Evolutionary conservation across 2,329 filamentous ascomycete species (phyloP), one percentile per base, ranked within the genome.

Genomic region (Scolecobasidium constrictum): DNA sequence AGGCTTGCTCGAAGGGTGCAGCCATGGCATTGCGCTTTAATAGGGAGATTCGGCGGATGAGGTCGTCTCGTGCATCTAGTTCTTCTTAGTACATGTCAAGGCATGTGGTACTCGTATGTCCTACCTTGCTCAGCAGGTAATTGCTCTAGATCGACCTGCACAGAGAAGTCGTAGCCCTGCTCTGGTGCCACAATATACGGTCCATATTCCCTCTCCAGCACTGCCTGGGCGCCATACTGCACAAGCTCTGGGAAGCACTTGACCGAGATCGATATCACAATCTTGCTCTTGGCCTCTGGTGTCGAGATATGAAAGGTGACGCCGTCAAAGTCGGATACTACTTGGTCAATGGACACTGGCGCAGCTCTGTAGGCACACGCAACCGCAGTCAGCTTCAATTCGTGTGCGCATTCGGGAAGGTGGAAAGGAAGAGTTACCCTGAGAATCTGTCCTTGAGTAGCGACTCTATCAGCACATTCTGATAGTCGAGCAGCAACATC

Each of bases 21-120:
- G 92, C 93, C 92, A 98, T 96, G 52, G 86, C 87, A 63, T 99
- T 96, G 57, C 93, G 87, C 73, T 96, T 98, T 55, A 99, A 67
- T 50, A 98, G 72, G 47, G 88, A 85, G 56, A 96, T 81, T 58
- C 88, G 83, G 63, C 78, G 78, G 53, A 95, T 79, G 48, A 99
- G 71, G 48, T 87, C 88, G 56, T 94, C 86, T 52, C 81, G 80
- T 50, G 78, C 84, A 63, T 95, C 90, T 82, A 49, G 33, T n/a
- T n/a, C n/a, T n/a, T n/a, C n/a, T n/a, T n/a, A n/a, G n/a, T n/a
- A n/a, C n/a, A n/a, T n/a, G n/a, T n/a, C n/a, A n/a, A n/a, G n/a
- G n/a, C n/a, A n/a, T n/a, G n/a, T n/a, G n/a, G n/a, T n/a, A n/a
- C 33, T 33, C 11, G 7, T 37, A 5, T 5, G 15, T 35, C 61